These are phyloP conservation scores for Xylaria sp. DNA, from an alignment of 2,329 filamentous ascomycete genomes.

Conservation along the genomic window DNA sequence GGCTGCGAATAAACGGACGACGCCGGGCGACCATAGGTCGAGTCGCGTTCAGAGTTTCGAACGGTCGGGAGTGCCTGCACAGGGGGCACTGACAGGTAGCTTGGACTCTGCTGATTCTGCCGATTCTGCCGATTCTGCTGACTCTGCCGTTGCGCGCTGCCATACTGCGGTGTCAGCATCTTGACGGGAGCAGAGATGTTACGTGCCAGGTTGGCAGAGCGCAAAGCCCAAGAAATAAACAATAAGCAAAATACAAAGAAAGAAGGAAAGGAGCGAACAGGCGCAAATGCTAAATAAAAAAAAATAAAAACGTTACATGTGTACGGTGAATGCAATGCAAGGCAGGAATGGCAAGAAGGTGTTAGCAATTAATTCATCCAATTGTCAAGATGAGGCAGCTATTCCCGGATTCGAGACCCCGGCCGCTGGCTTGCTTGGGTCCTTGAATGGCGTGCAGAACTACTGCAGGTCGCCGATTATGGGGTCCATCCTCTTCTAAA, in stretches of 20 bases:
- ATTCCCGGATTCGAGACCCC: conserved; percentile 13
- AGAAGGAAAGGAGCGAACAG: conserved; percentile 2
- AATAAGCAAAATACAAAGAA: conserved; percentile 3
- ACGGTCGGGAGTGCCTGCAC: conserved; percentile 51
- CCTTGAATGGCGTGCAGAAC: conserved; percentile 19
- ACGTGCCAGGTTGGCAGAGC: conserved; percentile 22
- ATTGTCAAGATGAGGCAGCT: neutral
- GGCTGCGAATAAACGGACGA: conserved; percentile 72
- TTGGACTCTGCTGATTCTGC: conserved; percentile 47
- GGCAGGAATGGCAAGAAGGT: conserved; percentile 8
- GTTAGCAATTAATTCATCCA: conserved; percentile 6
- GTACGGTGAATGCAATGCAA: neutral
- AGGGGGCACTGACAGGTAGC: conserved; percentile 43
- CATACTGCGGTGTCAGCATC: conserved; percentile 43
- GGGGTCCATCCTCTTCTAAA: conserved; percentile 35
- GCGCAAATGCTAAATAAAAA: conserved; percentile 11
- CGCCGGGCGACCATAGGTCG: conserved; percentile 56
- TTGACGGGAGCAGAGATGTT: conserved; percentile 27
- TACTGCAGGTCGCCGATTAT: conserved; percentile 33
- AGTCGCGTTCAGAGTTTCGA: conserved; percentile 47
- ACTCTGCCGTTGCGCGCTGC: conserved; percentile 40
- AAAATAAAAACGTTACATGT: conserved; percentile 17
- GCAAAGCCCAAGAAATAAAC: neutral
- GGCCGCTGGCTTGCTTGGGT: conserved; percentile 1
- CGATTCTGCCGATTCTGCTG: conserved; percentile 46